phyloP scores from a whole-genome alignment of 1,139 yeast genomes.

The Lipomyces yarrowii region DNA sequence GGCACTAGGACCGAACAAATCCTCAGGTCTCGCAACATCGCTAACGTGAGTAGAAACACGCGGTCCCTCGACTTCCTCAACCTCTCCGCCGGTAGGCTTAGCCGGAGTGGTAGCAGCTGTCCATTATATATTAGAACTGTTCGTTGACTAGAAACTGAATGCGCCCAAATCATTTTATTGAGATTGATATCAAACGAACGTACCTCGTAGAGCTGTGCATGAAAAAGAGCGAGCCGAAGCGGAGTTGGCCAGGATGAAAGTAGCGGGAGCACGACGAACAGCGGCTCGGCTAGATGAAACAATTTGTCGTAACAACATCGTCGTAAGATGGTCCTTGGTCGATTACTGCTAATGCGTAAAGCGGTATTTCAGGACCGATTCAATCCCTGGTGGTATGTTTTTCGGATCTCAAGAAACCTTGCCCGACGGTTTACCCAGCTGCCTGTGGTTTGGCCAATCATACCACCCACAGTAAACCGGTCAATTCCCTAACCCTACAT shows the following conservation, averaged over 20 bases:
- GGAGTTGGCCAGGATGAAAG: slow-evolving; percentile 10
- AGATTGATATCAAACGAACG: slow-evolving; percentile 3
- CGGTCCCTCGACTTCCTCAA: slow-evolving; percentile 14
- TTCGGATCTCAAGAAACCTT: background rate
- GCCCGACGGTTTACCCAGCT: background rate
- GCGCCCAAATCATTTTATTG: background rate
- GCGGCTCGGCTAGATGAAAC: slow-evolving; percentile 18
- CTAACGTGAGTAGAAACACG: slow-evolving; percentile 46
- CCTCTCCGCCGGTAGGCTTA: slow-evolving; percentile 2
- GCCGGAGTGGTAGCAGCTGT: background rate
- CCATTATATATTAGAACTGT: too few species aligned
- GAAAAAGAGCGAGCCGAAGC: slow-evolving; percentile 20
- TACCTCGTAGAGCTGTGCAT: slow-evolving; percentile 19
- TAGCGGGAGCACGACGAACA: slow-evolving; percentile 7
- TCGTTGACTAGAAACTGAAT: background rate
- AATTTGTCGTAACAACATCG: slow-evolving; percentile 22
- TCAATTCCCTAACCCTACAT: background rate
- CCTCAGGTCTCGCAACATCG: slow-evolving; percentile 79
- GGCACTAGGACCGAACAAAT: slow-evolving; percentile 88
- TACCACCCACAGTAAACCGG: background rate
- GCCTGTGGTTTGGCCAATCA: slow-evolving; percentile 1
- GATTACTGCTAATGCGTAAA: background rate
- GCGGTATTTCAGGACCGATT: background rate
- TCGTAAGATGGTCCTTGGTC: background rate
- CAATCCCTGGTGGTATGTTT: background rate